Conservation (phyloP, 768 basidiomycete genomes). For the Candolleomyces efflorescens region DNA sequence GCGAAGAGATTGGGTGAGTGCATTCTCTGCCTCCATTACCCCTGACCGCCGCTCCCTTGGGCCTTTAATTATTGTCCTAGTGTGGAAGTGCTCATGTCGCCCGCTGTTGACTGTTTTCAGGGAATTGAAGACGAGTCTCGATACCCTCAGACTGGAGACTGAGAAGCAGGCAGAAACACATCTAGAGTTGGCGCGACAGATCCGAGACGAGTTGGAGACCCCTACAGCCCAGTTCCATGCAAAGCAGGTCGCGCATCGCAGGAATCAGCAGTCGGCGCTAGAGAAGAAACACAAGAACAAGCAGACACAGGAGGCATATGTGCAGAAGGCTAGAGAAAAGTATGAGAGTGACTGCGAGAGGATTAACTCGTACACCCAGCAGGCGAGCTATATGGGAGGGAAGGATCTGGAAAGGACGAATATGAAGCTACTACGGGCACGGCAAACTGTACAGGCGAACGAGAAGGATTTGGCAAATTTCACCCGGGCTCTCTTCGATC, state of each 20-base stretch:
- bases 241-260: constrained; percentile 67
- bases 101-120: constrained; percentile 32
- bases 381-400: constrained; percentile 79
- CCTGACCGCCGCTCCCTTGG: constrained; percentile 1
- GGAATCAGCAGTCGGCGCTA: constrained; percentile 61
- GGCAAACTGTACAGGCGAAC: constrained; percentile 84
- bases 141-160: constrained; percentile 78
- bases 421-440: constrained; percentile 75
- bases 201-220: constrained; percentile 69
- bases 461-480: constrained; percentile 88
- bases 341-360: constrained; percentile 86
- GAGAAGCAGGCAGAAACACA: constrained; percentile 76
- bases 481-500: constrained; percentile 68
- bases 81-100: background rate
- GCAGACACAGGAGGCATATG: constrained; percentile 79
- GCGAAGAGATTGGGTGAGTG: constrained; percentile 87
- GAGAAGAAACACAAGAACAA: constrained; percentile 90
- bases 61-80: background rate
- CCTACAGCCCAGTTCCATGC: constrained; percentile 55
- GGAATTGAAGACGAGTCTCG: constrained; percentile 75
- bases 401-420: constrained; percentile 85
- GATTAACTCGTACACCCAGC: constrained; percentile 89
- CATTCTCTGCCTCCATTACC: background rate
- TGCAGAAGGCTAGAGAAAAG: constrained; percentile 82
- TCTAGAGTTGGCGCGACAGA: constrained; percentile 62